Percentiles rank a stretch among this genome's conserved stretches.
These are phyloP conservation scores for Psilocybe mexicana DNA, from an alignment of 1,284 basidiomycete genomes.

Conservation along the genomic window DNA sequence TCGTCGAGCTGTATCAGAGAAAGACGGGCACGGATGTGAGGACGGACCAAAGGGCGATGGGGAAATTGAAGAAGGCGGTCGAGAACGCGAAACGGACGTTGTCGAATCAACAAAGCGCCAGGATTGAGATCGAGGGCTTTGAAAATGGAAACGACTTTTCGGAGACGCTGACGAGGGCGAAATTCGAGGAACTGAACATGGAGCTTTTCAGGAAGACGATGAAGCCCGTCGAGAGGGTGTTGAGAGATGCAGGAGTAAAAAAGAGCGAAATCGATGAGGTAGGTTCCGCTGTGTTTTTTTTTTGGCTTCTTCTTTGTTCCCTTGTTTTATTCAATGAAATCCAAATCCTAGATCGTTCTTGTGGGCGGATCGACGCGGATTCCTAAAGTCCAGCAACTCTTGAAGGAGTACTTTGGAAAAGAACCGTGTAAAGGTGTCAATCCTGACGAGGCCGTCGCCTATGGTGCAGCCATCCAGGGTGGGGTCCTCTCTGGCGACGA, in stretches of 20 bases:
- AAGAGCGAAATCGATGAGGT: conserved; percentile 71
- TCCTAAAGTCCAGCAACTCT: conserved; percentile 83
- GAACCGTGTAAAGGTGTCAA: conserved; percentile 83
- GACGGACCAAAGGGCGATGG: conserved; percentile 65
- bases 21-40: conserved; percentile 71
- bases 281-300: not conserved
- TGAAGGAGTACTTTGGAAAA: conserved; percentile 84
- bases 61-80: conserved; percentile 81
- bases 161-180: conserved; percentile 70
- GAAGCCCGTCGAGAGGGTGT: conserved; percentile 74
- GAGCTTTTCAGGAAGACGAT: conserved; percentile 74
- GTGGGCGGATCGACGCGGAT: conserved; percentile 93
- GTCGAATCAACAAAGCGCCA: conserved; percentile 68
- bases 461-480: conserved; percentile 90
- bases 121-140: conserved; percentile 76
- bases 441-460: conserved; percentile 93
- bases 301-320: not conserved
- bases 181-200: conserved; percentile 76
- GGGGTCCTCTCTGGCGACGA: conserved; percentile 84
- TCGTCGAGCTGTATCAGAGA: conserved; percentile 70
- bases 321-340: not conserved
- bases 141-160: conserved; percentile 76
- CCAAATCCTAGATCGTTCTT: conserved; percentile 75
- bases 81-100: conserved; percentile 82
- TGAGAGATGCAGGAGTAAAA: conserved; percentile 70